These are phyloP conservation scores for Suillus ampliporus DNA, from an alignment of 768 basidiomycete species.

Conservation along the genomic window DNA sequence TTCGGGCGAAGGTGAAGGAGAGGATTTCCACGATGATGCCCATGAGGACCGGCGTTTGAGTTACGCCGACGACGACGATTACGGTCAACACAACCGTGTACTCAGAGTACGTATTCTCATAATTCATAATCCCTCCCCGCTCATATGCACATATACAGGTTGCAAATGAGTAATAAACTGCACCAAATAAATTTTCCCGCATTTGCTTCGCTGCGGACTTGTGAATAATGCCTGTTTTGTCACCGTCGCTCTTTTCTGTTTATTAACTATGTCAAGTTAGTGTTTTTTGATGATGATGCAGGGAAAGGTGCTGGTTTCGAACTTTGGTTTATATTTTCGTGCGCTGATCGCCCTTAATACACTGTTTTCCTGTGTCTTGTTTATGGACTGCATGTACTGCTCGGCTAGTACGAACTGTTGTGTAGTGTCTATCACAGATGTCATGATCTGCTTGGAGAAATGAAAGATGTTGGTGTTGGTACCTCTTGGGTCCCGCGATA, in stretches of 20 bases:
- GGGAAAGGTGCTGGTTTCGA: not conserved
- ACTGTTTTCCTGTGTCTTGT: not conserved
- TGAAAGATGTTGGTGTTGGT: not conserved
- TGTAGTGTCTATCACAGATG: not conserved
- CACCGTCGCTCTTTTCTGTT: slow-evolving; percentile 7
- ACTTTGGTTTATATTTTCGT: not conserved
- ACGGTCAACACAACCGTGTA: slow-evolving; percentile 32
- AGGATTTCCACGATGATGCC: slow-evolving; percentile 13
- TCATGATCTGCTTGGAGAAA: not conserved
- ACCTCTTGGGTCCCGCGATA: not conserved
- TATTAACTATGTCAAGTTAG: not conserved
- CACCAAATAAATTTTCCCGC: not conserved
- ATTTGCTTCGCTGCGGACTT: not conserved
- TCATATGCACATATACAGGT: not conserved
- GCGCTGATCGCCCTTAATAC: not conserved
- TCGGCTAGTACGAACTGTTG: slow-evolving; percentile 4
- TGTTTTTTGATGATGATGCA: not conserved
- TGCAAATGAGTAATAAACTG: not conserved
- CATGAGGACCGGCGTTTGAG: slow-evolving; percentile 33
- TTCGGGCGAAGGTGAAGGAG: slow-evolving; percentile 15
- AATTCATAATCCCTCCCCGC: not conserved
- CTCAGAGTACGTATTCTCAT: slow-evolving; percentile 30
- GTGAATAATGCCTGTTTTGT: too few relatives aligned
- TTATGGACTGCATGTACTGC: not conserved
- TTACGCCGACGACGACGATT: slow-evolving; percentile 37